A percentile compares a stretch with the other conserved stretches of the same genome.
These are phyloP conservation scores for Xanthoparmelia taractica DNA, from an alignment of 495 filamentous ascomycete species.

Conservation along the genomic window DNA sequence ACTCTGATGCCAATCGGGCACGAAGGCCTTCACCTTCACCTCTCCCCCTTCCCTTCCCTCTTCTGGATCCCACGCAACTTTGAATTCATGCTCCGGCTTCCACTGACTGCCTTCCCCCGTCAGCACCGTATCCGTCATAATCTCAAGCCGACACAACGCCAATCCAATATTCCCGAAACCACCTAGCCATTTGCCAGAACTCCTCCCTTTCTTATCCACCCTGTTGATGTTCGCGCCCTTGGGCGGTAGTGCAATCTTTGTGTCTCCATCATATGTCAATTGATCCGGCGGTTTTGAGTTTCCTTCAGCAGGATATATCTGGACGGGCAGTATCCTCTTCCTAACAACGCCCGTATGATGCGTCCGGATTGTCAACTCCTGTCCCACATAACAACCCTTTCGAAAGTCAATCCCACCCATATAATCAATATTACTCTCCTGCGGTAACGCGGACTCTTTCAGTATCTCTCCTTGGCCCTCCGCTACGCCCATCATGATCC, in stretches of 20 bases:
- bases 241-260: conserved; percentile 27
- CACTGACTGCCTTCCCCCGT: conserved; percentile 53
- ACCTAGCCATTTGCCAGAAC: conserved; percentile 66
- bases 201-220: conserved; percentile 50
- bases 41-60: conserved; percentile 43
- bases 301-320: conserved; percentile 48
- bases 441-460: conserved; percentile 59
- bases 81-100: conserved; percentile 47
- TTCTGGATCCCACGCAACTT: conserved; percentile 40
- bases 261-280: conserved; percentile 44
- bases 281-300: conserved; percentile 30
- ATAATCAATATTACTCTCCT: conserved; percentile 78
- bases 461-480: conserved; percentile 78
- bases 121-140: conserved; percentile 69
- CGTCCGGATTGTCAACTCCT: conserved; percentile 92
- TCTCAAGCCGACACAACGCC: conserved; percentile 79
- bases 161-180: conserved; percentile 80
- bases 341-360: conserved; percentile 88
- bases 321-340: conserved; percentile 79
- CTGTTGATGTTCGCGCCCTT: conserved; percentile 41
- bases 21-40: conserved; percentile 73
- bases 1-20: conserved; percentile 63
- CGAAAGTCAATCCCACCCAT: conserved; percentile 78
- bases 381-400: conserved; percentile 95
- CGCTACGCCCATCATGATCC: conserved; percentile 69